Base-by-base conservation (phyloP, 257 asterid genomes). In the Lycium ferocissimum region DNA sequence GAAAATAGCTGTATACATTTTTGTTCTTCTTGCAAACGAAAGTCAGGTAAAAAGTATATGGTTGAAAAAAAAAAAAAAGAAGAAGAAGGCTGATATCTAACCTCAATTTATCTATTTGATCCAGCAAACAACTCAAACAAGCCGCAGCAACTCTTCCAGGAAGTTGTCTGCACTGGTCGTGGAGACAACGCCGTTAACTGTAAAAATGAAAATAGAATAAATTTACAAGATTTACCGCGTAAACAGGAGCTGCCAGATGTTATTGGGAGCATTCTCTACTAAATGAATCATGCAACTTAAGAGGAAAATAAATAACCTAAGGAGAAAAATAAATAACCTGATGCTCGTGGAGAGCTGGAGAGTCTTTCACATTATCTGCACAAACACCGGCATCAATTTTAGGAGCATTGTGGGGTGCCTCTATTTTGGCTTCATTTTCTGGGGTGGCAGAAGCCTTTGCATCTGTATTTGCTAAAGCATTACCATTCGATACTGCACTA, bases 121-220 rank as follows among this genome's bases (percentile, higher is more conserved):
- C 90, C 86, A 3, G 88, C 66, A 81, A 93, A 89, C 87, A 65
- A 82, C 59, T 94, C 98, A 78, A 91, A 87, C 83, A 94, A 87
- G 81, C 97, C 98, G 90, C 95, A 94, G 73, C 95, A 94, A 86
- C 89, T 84, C 91, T 87, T 89, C 97, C 91, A 92, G n/a, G 96
- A 90, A 61, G 95, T 87, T 76, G 87, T 91, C 75, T 89, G 87
- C 87, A 73, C 92, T 1, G 89, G 89, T 73, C 26, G 87, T 58
- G 85, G 84, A 81, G 89, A 71, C 84, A 85, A 71, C 69, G 26
- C 87, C 69, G 79, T 83, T 33, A 89, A 91, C 98, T 94, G 90
- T 90, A 88, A 59, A 88, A 83, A 45, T 26, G 11, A 18, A 38
- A 40, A 80, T 40, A 62, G 18, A 69, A 73, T 11, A 9, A 43